Evolutionary conservation across 2,329 filamentous ascomycete genomes (phyloP).

Genomic region (Arthrobotrys pseudoclavata): DNA sequence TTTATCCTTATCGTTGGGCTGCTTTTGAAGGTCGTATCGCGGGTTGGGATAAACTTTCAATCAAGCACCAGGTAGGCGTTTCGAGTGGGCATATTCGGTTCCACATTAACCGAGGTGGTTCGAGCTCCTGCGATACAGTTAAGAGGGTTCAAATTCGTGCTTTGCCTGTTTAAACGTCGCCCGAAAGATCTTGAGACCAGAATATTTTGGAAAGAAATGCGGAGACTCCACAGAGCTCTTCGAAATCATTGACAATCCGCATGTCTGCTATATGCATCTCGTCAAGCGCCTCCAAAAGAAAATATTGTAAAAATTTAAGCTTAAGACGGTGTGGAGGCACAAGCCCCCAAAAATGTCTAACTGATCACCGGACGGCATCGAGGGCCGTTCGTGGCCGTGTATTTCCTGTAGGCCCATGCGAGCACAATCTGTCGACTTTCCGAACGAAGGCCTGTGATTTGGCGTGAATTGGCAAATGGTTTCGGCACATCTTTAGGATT

Average conservation of each 20-base stretch:
- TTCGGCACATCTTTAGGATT: conserved; percentile 48
- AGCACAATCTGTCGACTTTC: conserved; percentile 53
- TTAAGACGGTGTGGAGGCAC: conserved; percentile 50
- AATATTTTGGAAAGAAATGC: conserved; percentile 41
- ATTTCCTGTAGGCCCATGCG: conserved; percentile 57
- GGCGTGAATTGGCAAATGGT: conserved; percentile 40
- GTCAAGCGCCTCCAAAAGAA: conserved; percentile 42
- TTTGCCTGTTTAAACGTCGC: conserved; percentile 31
- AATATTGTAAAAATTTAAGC: conserved; percentile 51
- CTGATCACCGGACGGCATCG: conserved; percentile 59
- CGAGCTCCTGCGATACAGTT: conserved; percentile 53
- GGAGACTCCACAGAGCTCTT: conserved; percentile 60
- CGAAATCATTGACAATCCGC: conserved; percentile 38
- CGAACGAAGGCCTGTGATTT: conserved; percentile 43
- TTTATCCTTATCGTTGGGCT: conserved; percentile 53
- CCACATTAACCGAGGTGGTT: conserved; percentile 60
- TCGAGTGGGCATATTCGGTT: conserved; percentile 50
- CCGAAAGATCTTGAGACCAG: conserved; percentile 18
- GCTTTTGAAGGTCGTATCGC: conserved; percentile 42
- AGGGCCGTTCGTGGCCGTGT: conserved; percentile 58
- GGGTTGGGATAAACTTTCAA: conserved; percentile 25
- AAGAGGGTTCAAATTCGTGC: conserved; percentile 17
- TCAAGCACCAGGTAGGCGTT: conserved; percentile 46
- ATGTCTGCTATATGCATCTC: conserved; percentile 18
- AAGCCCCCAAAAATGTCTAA: conserved; percentile 25